These are phyloP conservation scores for Solanum rostratum DNA, from an alignment of 257 asterid genomes.

Conservation along the genomic window DNA sequence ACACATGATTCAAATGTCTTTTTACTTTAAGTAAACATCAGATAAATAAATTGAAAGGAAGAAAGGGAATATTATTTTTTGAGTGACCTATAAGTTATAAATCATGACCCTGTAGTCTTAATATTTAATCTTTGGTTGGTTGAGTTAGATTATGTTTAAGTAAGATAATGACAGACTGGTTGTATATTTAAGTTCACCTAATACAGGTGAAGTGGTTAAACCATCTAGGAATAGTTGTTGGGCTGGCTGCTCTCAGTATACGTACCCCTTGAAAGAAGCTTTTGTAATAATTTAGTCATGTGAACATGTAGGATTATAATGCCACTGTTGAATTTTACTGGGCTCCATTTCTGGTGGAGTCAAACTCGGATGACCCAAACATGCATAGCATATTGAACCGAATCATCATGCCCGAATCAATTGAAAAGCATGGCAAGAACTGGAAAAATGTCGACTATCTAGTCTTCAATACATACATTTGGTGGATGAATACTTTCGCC, in stretches of 20 bases:
- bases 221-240: background rate
- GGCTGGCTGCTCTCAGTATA: background rate
- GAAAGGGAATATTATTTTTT: no score
- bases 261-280: background rate
- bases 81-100: background rate
- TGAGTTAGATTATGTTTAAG: background rate
- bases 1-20: background rate
- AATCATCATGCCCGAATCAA: constrained; percentile 75
- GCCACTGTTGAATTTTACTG: constrained; percentile 86
- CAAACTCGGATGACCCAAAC: constrained; percentile 74
- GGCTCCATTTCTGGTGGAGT: constrained; percentile 86
- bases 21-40: no score
- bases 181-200: background rate
- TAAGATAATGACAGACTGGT: background rate
- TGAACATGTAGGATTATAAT: constrained; percentile 54
- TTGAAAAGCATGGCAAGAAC: constrained; percentile 53
- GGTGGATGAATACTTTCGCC: constrained; percentile 88
- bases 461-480: constrained; percentile 73
- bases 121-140: background rate
- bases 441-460: constrained; percentile 80
- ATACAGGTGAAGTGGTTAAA: background rate
- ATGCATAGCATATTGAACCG: constrained; percentile 77
- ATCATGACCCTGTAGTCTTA: background rate
- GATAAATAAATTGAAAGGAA: no score
- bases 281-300: background rate